These are phyloP conservation scores for Apiosordaria backusii DNA, from an alignment of 495 filamentous ascomycete species.

Conservation along the genomic window DNA sequence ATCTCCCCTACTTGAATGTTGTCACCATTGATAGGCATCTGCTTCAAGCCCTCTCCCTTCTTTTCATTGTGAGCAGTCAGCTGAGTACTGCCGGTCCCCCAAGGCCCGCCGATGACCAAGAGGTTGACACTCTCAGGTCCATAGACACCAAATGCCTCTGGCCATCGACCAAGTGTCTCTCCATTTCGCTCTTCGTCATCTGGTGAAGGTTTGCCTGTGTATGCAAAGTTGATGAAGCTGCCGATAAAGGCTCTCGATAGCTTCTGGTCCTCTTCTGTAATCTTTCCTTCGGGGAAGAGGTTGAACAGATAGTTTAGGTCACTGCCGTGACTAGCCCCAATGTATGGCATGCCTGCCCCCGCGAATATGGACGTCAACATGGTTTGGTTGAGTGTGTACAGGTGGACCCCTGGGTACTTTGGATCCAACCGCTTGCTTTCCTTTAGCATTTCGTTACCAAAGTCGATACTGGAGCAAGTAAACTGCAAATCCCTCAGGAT, in stretches of 20 bases:
- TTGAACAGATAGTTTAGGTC: slow-evolving; percentile 35
- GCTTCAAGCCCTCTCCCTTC: background rate
- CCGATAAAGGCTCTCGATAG: slow-evolving; percentile 16
- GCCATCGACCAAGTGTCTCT: slow-evolving; percentile 11
- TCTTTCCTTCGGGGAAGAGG: slow-evolving; percentile 23
- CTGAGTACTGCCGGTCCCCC: slow-evolving; percentile 14
- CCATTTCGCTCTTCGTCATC: background rate
- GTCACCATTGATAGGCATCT: slow-evolving; percentile 3
- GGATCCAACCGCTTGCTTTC: slow-evolving; percentile 10
- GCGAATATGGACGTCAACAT: slow-evolving; percentile 27
- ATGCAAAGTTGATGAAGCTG: slow-evolving; percentile 23
- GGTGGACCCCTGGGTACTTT: slow-evolving; percentile 12
- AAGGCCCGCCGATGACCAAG: slow-evolving; percentile 22
- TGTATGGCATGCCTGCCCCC: slow-evolving; percentile 28
- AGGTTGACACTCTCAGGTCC: slow-evolving; percentile 5
- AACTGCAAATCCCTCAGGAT: slow-evolving; percentile 34
- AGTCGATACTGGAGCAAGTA: slow-evolving; percentile 32
- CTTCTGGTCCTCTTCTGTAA: slow-evolving; percentile 21
- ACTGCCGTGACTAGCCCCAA: slow-evolving; percentile 27
- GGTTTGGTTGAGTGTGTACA: slow-evolving; percentile 33
- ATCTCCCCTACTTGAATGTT: slow-evolving; percentile 9
- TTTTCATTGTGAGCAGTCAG: background rate
- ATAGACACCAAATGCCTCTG: slow-evolving; percentile 15
- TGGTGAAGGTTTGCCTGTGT: slow-evolving; percentile 15
- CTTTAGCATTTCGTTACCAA: slow-evolving; percentile 23